Base-by-base conservation (phyloP, 202 grass and related monocot species). In the Eragrostis tef region DNA sequence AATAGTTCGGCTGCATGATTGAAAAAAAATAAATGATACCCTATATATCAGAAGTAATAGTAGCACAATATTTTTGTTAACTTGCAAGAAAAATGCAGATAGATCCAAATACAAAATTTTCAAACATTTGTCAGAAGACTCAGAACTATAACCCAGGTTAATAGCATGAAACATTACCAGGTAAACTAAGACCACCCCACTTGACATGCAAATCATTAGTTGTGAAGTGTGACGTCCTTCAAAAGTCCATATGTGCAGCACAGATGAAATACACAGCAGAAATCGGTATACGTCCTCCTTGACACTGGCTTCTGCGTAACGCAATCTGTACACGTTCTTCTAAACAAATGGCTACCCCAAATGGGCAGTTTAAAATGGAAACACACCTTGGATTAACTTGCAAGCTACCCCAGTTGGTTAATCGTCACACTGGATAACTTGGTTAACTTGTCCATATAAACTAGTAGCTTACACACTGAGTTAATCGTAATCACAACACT, bases 221-320 rank as follows among this genome's bases (percentile, higher is more conserved):
- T 59, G 9, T 21, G 52, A 51, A 59, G 22, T 31, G 42, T 16
- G 3, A 73, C 31, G 4, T 34, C 31, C 31, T 34, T 34, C 31
- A 34, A 4, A 26, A 11, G 20, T 63, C 17, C 36, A 15, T 62
- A 16, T 5, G 16, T 7, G 21, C 57, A 60, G 10, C 5, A 21
- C 52, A 25, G 9, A 60, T 60, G 57, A 60, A 21, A 17, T 10
- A 27, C 44, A 11, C 44, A 78, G 49, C 9, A 66, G 8, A 0
- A n/a, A 64, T 34, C 15, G 31, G 20, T 63, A 34, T 20, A 13
- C 44, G 2, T 19, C 1, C 14, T 47, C 22, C 22, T 26, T 20
- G 43, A 64, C 25, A 20, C 7, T 64, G 31, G 74, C 74, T 63
- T 60, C 7, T 19, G 8, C 26, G 56, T 76, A 17, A 76, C 54